These are phyloP conservation scores for Cadophora malorum DNA, from an alignment of 2,329 filamentous ascomycete genomes.

Conservation along the genomic window DNA sequence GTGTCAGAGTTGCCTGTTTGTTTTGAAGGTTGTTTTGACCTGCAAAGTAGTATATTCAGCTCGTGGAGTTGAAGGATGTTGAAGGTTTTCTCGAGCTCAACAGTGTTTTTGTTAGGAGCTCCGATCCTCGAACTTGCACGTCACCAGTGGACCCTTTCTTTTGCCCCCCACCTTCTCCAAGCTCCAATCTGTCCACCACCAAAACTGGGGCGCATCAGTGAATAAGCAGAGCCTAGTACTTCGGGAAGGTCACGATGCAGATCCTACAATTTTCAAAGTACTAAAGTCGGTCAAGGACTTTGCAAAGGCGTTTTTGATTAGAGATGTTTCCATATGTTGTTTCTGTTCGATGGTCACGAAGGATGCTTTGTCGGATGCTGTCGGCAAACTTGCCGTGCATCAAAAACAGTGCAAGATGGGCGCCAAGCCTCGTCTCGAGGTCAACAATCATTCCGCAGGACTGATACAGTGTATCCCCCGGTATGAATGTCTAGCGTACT, in stretches of 20 bases:
- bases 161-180: constrained; percentile 22
- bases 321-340: neutral
- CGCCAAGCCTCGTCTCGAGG: constrained; percentile 22
- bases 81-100: constrained; percentile 1
- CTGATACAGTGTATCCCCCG: neutral
- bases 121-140: constrained; percentile 24
- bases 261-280: neutral
- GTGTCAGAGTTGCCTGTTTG: neutral
- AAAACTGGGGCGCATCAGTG: constrained; percentile 7
- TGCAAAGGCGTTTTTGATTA: neutral
- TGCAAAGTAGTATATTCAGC: neutral
- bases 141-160: constrained; percentile 22
- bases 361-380: neutral
- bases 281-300: neutral
- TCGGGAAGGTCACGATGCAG: constrained; percentile 5
- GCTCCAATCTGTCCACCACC: constrained; percentile 8
- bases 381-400: constrained; percentile 11
- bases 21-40: neutral
- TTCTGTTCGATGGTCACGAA: neutral
- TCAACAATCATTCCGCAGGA: neutral
- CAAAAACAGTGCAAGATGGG: neutral
- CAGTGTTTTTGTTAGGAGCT: constrained; percentile 11
- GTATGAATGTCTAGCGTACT: no score
- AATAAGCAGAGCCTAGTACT: constrained; percentile 1
- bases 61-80: neutral